Percentiles rank a stretch among this genome's conserved stretches.
Evolutionary conservation across 352 stramenopile species (phyloP).

Genomic region (Globisporangium paroecandrum): DNA sequence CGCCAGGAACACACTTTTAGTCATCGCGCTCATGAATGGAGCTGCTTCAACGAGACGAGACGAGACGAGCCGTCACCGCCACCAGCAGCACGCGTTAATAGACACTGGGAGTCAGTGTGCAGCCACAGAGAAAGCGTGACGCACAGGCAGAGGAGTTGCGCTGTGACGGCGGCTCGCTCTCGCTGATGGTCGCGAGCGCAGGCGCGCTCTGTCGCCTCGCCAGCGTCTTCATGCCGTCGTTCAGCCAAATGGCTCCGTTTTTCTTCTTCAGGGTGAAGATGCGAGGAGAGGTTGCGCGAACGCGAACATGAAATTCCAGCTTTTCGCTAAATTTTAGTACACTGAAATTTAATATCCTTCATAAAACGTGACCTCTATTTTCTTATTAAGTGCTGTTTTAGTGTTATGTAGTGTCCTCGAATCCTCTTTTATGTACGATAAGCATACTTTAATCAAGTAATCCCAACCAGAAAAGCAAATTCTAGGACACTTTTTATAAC

Average conservation of each 20-base stretch:
- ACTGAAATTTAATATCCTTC: no score
- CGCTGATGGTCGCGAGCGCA: constrained; percentile 13
- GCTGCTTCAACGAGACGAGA: background rate
- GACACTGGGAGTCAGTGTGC: background rate
- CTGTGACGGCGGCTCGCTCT: constrained; percentile 6
- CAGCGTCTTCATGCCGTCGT: background rate
- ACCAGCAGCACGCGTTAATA: background rate
- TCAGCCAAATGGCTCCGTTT: background rate
- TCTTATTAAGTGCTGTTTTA: no score
- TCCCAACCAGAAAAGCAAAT: no score
- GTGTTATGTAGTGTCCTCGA: no score
- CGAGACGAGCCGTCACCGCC: background rate
- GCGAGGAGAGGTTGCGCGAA: background rate
- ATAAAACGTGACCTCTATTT: no score
- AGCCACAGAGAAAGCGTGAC: background rate
- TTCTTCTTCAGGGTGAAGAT: background rate
- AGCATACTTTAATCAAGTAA: no score
- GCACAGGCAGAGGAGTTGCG: constrained; percentile 8
- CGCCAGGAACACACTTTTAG: background rate
- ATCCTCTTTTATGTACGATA: no score
- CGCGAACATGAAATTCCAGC: no score
- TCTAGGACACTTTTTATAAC: no score
- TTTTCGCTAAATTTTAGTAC: no score
- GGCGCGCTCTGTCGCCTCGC: constrained; percentile 19
- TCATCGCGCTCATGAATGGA: background rate